These are phyloP conservation scores for Aspergillus sp. DNA, from an alignment of 2,329 filamentous ascomycete genomes.

Conservation along the genomic window DNA sequence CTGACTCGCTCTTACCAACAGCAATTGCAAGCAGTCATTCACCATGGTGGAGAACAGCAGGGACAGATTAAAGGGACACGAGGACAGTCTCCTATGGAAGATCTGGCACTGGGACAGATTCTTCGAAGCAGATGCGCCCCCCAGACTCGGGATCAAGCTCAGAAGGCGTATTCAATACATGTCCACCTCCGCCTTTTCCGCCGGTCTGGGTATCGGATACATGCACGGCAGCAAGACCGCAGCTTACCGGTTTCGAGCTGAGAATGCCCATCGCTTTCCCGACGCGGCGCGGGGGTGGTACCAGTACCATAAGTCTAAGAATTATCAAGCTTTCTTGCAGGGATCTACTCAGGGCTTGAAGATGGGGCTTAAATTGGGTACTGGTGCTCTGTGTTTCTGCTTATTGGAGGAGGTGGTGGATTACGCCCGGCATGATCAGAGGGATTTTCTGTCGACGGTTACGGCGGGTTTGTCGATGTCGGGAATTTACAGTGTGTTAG, in stretches of 20 bases:
- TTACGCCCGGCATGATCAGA: conserved; percentile 56
- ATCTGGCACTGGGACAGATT: conserved; percentile 40
- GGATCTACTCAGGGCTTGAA: conserved; percentile 73
- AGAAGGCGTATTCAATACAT: conserved; percentile 67
- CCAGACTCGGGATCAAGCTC: conserved; percentile 64
- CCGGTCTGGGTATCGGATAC: conserved; percentile 71
- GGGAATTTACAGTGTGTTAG: conserved; percentile 82
- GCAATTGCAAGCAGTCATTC: not conserved
- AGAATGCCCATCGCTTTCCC: conserved; percentile 93
- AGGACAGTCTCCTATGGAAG: conserved; percentile 24
- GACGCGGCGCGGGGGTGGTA: conserved; percentile 86
- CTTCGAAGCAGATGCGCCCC: conserved; percentile 40
- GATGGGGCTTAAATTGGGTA: conserved; percentile 69
- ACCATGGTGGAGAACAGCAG: not conserved
- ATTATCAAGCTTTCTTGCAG: conserved; percentile 81
- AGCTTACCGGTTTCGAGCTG: conserved; percentile 83
- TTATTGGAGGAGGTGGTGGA: conserved; percentile 84
- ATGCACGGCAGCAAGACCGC: conserved; percentile 72
- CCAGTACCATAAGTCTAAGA: conserved; percentile 98
- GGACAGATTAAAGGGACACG: not conserved
- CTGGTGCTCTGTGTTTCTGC: conserved; percentile 77
- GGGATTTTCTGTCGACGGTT: conserved; percentile 79
- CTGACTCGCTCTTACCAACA: not conserved
- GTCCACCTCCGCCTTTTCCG: conserved; percentile 62
- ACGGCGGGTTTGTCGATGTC: conserved; percentile 82